A percentile compares a stretch with the other conserved stretches of the same genome.
Conservation (phyloP, 352 stramenopile species). For the Phytopythium delawarense region DNA sequence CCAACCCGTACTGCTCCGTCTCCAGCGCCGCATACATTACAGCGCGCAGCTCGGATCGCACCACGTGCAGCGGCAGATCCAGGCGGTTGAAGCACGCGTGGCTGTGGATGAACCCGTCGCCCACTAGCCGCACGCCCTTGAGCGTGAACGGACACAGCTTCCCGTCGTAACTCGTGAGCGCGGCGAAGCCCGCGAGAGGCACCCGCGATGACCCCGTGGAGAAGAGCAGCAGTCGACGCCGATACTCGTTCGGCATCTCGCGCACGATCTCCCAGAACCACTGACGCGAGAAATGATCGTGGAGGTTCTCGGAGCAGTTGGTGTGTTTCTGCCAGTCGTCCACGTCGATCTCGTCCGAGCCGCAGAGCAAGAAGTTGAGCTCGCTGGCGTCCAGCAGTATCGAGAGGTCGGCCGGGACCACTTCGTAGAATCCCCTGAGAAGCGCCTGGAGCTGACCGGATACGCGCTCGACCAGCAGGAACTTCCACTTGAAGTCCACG, state of each 20-base stretch:
- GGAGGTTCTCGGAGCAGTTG: slow-evolving; percentile 10
- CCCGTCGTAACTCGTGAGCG: slow-evolving; percentile 50
- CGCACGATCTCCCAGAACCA: slow-evolving; percentile 83
- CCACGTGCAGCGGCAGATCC: slow-evolving; percentile 92
- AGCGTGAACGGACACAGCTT: slow-evolving; percentile 45
- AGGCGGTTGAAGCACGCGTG: slow-evolving; percentile 82
- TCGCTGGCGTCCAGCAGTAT: slow-evolving; percentile 97
- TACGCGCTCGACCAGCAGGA: slow-evolving; percentile 91
- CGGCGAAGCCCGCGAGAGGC: slow-evolving; percentile 39
- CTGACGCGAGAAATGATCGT: slow-evolving; percentile 11
- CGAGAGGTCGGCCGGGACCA: slow-evolving; percentile 91
- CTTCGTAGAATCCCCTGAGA: slow-evolving; percentile 95
- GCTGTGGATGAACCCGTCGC: slow-evolving; percentile 37
- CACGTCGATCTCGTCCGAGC: slow-evolving; percentile 87
- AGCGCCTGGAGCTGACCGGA: slow-evolving; percentile 88
- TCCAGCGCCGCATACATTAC: slow-evolving; percentile 45
- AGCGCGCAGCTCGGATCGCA: slow-evolving; percentile 63
- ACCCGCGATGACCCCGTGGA: slow-evolving; percentile 64
- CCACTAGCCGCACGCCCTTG: slow-evolving; percentile 27
- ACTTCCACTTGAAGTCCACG: slow-evolving; percentile 90
- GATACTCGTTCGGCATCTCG: slow-evolving; percentile 65
- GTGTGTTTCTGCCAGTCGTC: slow-evolving; percentile 91
- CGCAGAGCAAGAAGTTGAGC: slow-evolving; percentile 94
- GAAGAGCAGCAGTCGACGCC: slow-evolving; percentile 69
- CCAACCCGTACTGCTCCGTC: slow-evolving; percentile 58